A percentile compares a stretch with the other conserved stretches of the same genome.
Conservation (phyloP, 768 basidiomycete genomes). For the Phylloporus arenicola region DNA sequence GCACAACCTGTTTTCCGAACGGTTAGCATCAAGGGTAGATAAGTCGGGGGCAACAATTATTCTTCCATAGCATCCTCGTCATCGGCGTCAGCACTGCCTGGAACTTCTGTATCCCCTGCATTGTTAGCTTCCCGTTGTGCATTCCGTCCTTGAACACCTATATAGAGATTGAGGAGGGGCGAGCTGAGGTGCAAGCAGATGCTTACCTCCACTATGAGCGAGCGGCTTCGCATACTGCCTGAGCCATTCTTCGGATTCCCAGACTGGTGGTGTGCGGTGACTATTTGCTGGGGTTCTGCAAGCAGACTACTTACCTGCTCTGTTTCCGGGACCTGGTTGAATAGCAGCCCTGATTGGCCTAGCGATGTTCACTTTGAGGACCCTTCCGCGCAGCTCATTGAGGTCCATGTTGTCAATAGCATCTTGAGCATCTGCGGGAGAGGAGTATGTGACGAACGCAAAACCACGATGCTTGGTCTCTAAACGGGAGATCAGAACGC, state of each 20-base stretch:
- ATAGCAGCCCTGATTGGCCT: slow-evolving; percentile 70
- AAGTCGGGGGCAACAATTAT: slow-evolving; percentile 27
- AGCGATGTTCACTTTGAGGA: slow-evolving; percentile 80
- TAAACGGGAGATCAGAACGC: slow-evolving; percentile 20
- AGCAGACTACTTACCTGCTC: slow-evolving; percentile 55
- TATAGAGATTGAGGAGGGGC: slow-evolving; percentile 1
- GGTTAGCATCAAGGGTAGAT: neutral
- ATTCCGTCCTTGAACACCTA: slow-evolving; percentile 54
- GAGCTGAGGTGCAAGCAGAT: slow-evolving; percentile 2
- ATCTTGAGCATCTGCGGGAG: slow-evolving; percentile 81
- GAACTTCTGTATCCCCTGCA: slow-evolving; percentile 19
- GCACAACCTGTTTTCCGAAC: neutral
- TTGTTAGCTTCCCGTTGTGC: slow-evolving; percentile 25
- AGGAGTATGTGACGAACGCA: slow-evolving; percentile 85
- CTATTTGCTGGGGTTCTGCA: neutral
- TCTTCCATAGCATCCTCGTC: slow-evolving; percentile 65
- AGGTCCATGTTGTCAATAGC: slow-evolving; percentile 99
- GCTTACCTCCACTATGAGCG: slow-evolving; percentile 64
- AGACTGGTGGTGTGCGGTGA: slow-evolving; percentile 49
- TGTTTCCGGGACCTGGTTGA: slow-evolving; percentile 59
- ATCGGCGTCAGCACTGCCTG: slow-evolving; percentile 27
- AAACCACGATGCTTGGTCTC: slow-evolving; percentile 88
- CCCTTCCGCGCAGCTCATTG: slow-evolving; percentile 76
- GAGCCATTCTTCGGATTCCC: slow-evolving; percentile 96
- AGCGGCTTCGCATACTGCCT: slow-evolving; percentile 74